These are phyloP conservation scores for Beauveria medogensis DNA, from an alignment of 2,329 filamentous ascomycete genomes.

Conservation along the genomic window DNA sequence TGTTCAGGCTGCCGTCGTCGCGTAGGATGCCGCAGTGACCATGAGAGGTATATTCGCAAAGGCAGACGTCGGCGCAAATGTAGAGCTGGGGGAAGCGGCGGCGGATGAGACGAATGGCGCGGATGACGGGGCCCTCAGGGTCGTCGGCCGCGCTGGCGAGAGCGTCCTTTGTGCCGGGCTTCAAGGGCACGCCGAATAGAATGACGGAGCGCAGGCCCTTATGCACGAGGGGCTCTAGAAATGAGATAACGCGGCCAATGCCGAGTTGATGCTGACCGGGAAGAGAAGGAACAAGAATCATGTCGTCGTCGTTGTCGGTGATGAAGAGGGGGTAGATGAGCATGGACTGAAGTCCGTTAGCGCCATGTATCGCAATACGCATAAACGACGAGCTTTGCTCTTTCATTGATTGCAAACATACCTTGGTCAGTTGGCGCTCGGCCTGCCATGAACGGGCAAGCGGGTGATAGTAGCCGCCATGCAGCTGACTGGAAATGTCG, in stretches of 20 bases:
- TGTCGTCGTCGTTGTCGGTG: constrained; percentile 88
- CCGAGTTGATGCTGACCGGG: constrained; percentile 86
- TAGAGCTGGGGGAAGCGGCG: constrained; percentile 84
- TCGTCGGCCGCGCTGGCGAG: constrained; percentile 90
- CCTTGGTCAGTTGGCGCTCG: constrained; percentile 79
- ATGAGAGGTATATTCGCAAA: constrained; percentile 98
- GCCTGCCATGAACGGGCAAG: constrained; percentile 75
- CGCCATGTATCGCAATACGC: background rate
- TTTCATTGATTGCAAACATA: constrained; percentile 26
- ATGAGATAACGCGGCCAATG: constrained; percentile 75
- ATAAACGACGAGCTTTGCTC: background rate
- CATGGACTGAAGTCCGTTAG: constrained; percentile 62
- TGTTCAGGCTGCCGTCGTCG: constrained; percentile 89
- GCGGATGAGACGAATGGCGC: constrained; percentile 74
- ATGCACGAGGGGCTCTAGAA: constrained; percentile 75
- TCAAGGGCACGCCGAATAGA: constrained; percentile 86
- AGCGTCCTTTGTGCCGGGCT: constrained; percentile 75
- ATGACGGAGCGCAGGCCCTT: constrained; percentile 92
- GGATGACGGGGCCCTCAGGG: constrained; percentile 84
- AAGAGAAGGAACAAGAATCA: constrained; percentile 80
- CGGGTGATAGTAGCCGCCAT: constrained; percentile 75
- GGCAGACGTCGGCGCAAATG: constrained; percentile 86
- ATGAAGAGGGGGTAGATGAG: constrained; percentile 97
- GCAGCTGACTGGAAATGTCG: constrained; percentile 75
- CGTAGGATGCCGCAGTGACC: constrained; percentile 94